Percentiles rank a stretch among this genome's conserved stretches.
These are phyloP conservation scores for Dillenia turbinata DNA, from an alignment of 164 flowering plant genomes.

Conservation along the genomic window DNA sequence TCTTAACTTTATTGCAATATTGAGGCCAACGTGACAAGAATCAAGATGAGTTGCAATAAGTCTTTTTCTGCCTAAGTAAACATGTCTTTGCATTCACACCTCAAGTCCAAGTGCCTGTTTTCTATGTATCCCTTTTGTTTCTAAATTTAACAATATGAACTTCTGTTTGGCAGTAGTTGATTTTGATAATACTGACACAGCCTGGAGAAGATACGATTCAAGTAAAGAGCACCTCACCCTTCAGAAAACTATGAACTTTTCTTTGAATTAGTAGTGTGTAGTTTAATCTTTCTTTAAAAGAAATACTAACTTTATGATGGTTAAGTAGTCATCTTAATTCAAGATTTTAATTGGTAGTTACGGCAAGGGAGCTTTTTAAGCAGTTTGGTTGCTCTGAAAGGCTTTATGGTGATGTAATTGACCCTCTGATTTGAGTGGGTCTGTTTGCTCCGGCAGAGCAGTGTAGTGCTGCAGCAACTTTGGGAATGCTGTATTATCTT, in stretches of 20 bases:
- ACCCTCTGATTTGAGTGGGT: constrained; percentile 58
- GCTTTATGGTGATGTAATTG: constrained; percentile 37
- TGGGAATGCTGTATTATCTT: constrained; percentile 46
- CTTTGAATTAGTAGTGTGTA: background rate
- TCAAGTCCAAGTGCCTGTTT: too few relatives aligned
- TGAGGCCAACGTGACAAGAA: too few relatives aligned
- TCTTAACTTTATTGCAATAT: too few relatives aligned
- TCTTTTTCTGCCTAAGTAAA: too few relatives aligned
- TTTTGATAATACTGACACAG: constrained; percentile 62
- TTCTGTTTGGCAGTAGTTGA: constrained; percentile 40
- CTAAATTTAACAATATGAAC: background rate
- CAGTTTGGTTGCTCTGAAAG: constrained; percentile 59
- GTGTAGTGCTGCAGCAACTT: constrained; percentile 63
- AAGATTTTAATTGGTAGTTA: constrained; percentile 33
- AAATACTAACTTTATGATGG: background rate
- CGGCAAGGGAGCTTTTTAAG: constrained; percentile 76
- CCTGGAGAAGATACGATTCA: constrained; percentile 70
- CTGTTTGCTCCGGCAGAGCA: constrained; percentile 62
- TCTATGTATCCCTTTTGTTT: background rate
- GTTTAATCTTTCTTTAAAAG: too few relatives aligned
- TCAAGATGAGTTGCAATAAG: too few relatives aligned
- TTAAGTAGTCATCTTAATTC: constrained; percentile 10
- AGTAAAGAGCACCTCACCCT: constrained; percentile 24
- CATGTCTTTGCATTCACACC: too few relatives aligned
- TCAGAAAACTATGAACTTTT: background rate